Evolutionary conservation across 2,329 filamentous ascomycete species (phyloP).

Genomic region (Aspergillus spinulosporus): DNA sequence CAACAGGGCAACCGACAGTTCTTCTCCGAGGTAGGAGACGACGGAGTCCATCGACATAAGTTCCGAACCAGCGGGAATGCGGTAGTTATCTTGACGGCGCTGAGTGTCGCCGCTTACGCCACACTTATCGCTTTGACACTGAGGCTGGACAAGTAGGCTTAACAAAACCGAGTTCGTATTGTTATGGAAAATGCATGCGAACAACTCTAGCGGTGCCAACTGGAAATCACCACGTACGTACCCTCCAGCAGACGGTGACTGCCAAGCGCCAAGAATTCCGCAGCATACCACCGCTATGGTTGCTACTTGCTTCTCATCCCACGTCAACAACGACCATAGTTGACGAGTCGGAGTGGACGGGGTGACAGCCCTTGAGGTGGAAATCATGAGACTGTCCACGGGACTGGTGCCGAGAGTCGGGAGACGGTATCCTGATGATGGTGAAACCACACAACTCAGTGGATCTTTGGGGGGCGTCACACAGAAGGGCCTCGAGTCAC

Average conservation of each 20-base stretch:
- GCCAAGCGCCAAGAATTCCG: slow-evolving; percentile 36
- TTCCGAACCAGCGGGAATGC: slow-evolving; percentile 69
- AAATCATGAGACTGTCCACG: slow-evolving; percentile 17
- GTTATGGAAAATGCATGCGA: neutral
- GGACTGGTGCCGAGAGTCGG: slow-evolving; percentile 13
- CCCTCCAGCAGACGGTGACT: slow-evolving; percentile 22
- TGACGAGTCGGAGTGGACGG: neutral
- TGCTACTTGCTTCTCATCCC: neutral
- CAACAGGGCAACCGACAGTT: slow-evolving; percentile 94
- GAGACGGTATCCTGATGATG: slow-evolving; percentile 3
- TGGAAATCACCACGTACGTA: neutral
- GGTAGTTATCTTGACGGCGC: slow-evolving; percentile 61
- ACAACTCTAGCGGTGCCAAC: neutral
- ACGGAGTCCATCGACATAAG: slow-evolving; percentile 61
- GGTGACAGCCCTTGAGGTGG: slow-evolving; percentile 11
- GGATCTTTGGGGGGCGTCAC: neutral
- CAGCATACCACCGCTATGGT: slow-evolving; percentile 16
- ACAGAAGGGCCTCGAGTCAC: slow-evolving; percentile 2
- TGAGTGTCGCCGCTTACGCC: slow-evolving; percentile 63
- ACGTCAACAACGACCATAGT: neutral
- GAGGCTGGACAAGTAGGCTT: slow-evolving; percentile 40
- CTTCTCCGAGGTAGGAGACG: slow-evolving; percentile 62
- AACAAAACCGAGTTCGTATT: neutral
- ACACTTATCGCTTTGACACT: slow-evolving; percentile 61
- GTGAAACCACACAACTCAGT: slow-evolving; percentile 2